These are phyloP conservation scores for Boechera retrofracta DNA, from an alignment of 345 rosid genomes.

Conservation along the genomic window DNA sequence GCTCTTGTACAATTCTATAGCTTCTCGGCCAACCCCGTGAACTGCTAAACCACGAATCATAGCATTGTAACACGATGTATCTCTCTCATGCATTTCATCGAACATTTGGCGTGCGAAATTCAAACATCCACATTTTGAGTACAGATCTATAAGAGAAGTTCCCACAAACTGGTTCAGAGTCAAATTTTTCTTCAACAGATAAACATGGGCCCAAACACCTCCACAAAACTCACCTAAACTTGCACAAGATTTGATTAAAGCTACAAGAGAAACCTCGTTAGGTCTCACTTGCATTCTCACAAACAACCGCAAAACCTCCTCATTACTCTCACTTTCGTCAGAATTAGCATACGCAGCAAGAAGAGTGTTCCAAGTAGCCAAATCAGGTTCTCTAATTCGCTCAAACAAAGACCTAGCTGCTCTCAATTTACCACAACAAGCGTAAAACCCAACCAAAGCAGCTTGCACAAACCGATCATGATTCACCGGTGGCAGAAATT, in stretches of 20 bases:
- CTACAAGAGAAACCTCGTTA: slow-evolving; percentile 66
- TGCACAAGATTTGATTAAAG: slow-evolving; percentile 63
- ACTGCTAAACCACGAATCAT: slow-evolving; percentile 65
- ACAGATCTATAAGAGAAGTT: slow-evolving; percentile 56
- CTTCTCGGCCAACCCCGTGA: slow-evolving; percentile 59
- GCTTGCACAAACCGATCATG: slow-evolving; percentile 62
- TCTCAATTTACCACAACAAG: slow-evolving; percentile 53
- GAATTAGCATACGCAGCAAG: slow-evolving; percentile 59
- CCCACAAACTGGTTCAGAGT: slow-evolving; percentile 58
- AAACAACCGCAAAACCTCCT: slow-evolving; percentile 54
- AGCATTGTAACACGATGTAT: slow-evolving; percentile 56
- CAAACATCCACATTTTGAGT: slow-evolving; percentile 55
- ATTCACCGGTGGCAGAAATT: slow-evolving; percentile 49
- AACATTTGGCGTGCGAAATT: slow-evolving; percentile 55
- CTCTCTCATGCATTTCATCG: slow-evolving; percentile 55
- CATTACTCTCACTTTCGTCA: slow-evolving; percentile 1
- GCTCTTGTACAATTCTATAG: slow-evolving; percentile 47
- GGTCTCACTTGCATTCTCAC: slow-evolving; percentile 62
- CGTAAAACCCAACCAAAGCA: slow-evolving; percentile 62
- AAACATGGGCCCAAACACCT: slow-evolving; percentile 66
- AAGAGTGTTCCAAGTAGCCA: slow-evolving; percentile 67
- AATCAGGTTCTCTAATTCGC: slow-evolving; percentile 60
- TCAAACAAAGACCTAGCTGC: slow-evolving; percentile 59
- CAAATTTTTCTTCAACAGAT: slow-evolving; percentile 51
- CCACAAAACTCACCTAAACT: slow-evolving; percentile 54